A percentile compares a stretch with the other conserved stretches of the same genome.
These are phyloP conservation scores for Colletotrichum shisoi DNA, from an alignment of 2,329 filamentous ascomycete genomes.

Conservation along the genomic window DNA sequence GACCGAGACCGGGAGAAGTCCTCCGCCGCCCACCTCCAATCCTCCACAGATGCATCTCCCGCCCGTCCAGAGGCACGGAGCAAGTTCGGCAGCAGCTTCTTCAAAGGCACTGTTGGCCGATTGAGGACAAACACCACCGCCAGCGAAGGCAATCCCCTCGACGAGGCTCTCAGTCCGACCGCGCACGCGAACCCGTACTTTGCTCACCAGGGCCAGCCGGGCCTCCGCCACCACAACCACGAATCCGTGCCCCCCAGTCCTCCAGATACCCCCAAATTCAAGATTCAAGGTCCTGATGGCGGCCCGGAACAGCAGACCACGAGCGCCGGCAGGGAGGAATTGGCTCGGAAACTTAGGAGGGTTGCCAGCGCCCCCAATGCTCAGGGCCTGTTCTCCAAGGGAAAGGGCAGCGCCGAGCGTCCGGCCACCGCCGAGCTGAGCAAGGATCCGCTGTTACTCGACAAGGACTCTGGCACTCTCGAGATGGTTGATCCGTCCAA, in stretches of 20 bases:
- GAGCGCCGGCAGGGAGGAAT: conserved; percentile 86
- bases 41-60: conserved; percentile 54
- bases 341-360: conserved; percentile 89
- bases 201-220: conserved; percentile 91
- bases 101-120: conserved; percentile 83
- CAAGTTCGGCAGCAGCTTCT: conserved; percentile 85
- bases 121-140: conserved; percentile 89
- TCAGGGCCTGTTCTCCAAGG: conserved; percentile 81
- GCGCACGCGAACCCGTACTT: conserved; percentile 98
- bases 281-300: conserved; percentile 73
- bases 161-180: conserved; percentile 88
- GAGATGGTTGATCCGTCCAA: conserved; percentile 55
- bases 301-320: conserved; percentile 72
- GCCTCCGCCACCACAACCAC: conserved; percentile 92
- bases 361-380: conserved; percentile 97
- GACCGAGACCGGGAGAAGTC: conserved; percentile 46
- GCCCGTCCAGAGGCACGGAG: conserved; percentile 56
- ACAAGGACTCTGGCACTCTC: conserved; percentile 59
- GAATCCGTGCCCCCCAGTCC: conserved; percentile 92
- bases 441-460: conserved; percentile 76
- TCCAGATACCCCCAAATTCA: conserved; percentile 84
- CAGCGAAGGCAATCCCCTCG: conserved; percentile 89
- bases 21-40: conserved; percentile 49
- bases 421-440: conserved; percentile 86
- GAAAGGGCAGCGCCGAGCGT: conserved; percentile 67